Conservation (phyloP, 2,329 filamentous ascomycete species). For the Emydomyces testavorans region DNA sequence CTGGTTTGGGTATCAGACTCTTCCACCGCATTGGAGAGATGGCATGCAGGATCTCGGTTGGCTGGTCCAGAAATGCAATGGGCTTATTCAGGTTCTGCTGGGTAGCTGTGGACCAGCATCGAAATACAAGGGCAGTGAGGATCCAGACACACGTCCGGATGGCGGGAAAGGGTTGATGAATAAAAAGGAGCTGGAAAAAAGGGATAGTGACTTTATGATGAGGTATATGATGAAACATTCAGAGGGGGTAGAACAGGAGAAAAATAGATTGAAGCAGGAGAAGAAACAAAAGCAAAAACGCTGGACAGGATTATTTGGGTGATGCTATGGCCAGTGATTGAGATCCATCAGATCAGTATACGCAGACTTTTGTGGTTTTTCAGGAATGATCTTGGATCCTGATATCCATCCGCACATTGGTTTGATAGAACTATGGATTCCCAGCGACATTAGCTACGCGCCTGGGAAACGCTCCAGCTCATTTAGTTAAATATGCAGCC, state of each 20-base stretch:
- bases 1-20: conserved; percentile 37
- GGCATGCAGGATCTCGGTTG: conserved; percentile 29
- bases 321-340: too few species aligned
- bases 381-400: too few species aligned
- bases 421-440: too few species aligned
- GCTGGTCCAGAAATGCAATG: conserved; percentile 14
- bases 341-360: too few species aligned
- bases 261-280: conserved; percentile 1
- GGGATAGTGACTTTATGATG: conserved; percentile 14
- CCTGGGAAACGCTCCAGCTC: too few species aligned
- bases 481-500: neutral
- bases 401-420: too few species aligned
- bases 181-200: conserved; percentile 12
- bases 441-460: too few species aligned
- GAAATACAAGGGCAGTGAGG: conserved; percentile 12
- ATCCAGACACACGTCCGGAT: conserved; percentile 14
- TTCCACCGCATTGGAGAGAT: conserved; percentile 42
- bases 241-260: conserved; percentile 12
- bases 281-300: conserved; percentile 8
- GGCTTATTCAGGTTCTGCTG: conserved; percentile 10
- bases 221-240: conserved; percentile 12
- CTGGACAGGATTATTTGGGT: conserved; percentile 10
- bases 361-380: too few species aligned
- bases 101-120: neutral
- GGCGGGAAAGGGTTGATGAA: conserved; percentile 16